phyloP scores from a whole-genome alignment of 805 yeast genomes.

The Wickerhamiella sergipiensis region DNA sequence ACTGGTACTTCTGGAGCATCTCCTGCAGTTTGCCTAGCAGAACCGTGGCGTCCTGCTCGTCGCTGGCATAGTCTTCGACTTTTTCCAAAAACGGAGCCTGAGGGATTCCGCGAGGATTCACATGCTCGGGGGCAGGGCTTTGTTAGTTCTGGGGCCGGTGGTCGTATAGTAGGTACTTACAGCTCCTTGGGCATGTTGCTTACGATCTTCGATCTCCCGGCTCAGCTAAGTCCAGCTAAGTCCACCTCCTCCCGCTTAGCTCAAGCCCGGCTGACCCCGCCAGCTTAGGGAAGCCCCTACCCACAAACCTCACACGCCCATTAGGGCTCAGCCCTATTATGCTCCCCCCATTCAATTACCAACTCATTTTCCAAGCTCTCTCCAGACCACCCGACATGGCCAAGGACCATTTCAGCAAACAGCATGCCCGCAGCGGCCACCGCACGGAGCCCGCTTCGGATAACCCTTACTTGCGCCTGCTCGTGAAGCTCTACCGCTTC shows the following conservation, averaged over 20 bases:
- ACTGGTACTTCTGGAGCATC: conserved; percentile 44
- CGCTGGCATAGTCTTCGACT: conserved; percentile 60
- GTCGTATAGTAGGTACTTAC: background rate
- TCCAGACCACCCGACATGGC: conserved; percentile 45
- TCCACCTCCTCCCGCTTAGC: too few species aligned
- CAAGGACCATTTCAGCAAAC: conserved; percentile 93
- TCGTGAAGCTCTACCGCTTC: conserved; percentile 97
- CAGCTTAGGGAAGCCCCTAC: too few species aligned
- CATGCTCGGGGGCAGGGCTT: conserved; percentile 15
- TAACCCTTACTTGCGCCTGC: conserved; percentile 95
- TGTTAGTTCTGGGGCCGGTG: background rate
- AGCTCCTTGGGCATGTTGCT: conserved; percentile 1
- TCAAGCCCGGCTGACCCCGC: too few species aligned
- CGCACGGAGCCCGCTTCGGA: conserved; percentile 99
- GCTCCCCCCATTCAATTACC: background rate
- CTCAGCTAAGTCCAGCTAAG: too few species aligned
- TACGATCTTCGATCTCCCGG: background rate
- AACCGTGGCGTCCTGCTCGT: conserved; percentile 54
- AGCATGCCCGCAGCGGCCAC: conserved; percentile 91
- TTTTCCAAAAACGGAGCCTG: conserved; percentile 86
- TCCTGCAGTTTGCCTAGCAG: conserved; percentile 70
- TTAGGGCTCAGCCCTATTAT: conserved; percentile 3
- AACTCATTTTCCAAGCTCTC: conserved; percentile 2
- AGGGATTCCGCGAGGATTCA: conserved; percentile 92
- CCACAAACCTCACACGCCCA: too few species aligned